phyloP scores from a whole-genome alignment of 495 filamentous ascomycete genomes.

The Xylaria longipes region DNA sequence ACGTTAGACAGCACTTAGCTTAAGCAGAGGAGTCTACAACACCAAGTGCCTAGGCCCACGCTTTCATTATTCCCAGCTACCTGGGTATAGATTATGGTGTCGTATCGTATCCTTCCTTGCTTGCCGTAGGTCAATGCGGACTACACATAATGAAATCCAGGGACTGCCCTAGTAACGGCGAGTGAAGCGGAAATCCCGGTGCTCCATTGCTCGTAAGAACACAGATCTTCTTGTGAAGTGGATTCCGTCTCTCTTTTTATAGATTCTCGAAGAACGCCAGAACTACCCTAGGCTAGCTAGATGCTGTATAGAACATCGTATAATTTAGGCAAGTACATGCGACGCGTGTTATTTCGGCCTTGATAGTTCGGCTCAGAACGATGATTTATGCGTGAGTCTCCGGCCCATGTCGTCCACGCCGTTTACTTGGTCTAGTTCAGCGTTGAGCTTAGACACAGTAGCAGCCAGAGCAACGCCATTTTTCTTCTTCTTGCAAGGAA shows the following conservation, averaged over 20 bases:
- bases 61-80: conserved; percentile 1
- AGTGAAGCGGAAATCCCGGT: not conserved
- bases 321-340: conserved; percentile 1
- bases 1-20: not conserved
- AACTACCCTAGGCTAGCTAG: not conserved
- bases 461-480: not conserved
- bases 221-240: not conserved
- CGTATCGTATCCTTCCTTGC: not conserved
- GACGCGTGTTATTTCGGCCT: not conserved
- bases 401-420: not conserved
- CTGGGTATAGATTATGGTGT: conserved; percentile 1
- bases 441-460: not conserved
- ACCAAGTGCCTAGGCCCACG: not conserved
- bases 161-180: not conserved
- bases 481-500: not conserved
- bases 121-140: not conserved
- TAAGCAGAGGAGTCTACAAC: not conserved
- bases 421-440: not conserved
- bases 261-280: not conserved
- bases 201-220: not conserved
- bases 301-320: not conserved
- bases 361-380: not conserved
- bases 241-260: not conserved
- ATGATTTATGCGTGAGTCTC: not conserved
- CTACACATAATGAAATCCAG: not conserved